Evolutionary conservation across 2,329 filamentous ascomycete species (phyloP).

Genomic region (Emericellopsis cladophorae): DNA sequence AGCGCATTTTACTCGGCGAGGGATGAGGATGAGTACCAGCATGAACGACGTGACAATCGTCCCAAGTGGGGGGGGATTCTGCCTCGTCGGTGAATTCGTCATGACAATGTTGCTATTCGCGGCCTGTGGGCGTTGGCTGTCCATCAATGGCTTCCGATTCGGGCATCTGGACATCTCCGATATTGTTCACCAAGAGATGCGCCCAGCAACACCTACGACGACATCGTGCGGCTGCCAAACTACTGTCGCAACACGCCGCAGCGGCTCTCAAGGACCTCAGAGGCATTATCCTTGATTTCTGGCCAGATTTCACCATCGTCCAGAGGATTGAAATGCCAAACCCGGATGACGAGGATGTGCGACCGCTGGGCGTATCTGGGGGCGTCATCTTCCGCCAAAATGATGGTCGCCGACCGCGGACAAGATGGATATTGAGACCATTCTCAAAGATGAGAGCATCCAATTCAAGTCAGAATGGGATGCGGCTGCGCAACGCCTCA

Average conservation of each 20-base stretch:
- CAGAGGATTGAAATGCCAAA: constrained; percentile 19
- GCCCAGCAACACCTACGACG: constrained; percentile 1
- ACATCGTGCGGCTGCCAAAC: too few relatives aligned
- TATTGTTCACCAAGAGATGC: constrained; percentile 10
- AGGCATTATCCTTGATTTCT: constrained; percentile 18
- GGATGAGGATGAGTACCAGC: too few relatives aligned
- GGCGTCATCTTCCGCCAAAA: constrained; percentile 29
- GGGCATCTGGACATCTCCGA: too few relatives aligned
- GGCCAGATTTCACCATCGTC: constrained; percentile 22
- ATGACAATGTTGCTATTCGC: too few relatives aligned
- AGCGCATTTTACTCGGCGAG: too few relatives aligned
- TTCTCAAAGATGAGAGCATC: constrained; percentile 30
- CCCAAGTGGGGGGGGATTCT: too few relatives aligned
- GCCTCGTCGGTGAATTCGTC: too few relatives aligned
- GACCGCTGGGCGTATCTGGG: constrained; percentile 20
- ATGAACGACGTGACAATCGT: too few relatives aligned
- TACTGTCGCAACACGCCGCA: constrained; percentile 13
- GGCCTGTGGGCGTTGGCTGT: too few relatives aligned
- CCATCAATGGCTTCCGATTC: too few relatives aligned
- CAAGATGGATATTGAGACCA: constrained; percentile 27
- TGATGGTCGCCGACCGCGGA: constrained; percentile 11
- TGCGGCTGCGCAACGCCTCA: constrained; percentile 21
- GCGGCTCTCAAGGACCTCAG: constrained; percentile 6
- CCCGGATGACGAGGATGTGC: not conserved
- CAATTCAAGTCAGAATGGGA: constrained; percentile 18